Evolutionary conservation across 1,284 basidiomycete species (phyloP).

Genomic region (Mycena citricolor): DNA sequence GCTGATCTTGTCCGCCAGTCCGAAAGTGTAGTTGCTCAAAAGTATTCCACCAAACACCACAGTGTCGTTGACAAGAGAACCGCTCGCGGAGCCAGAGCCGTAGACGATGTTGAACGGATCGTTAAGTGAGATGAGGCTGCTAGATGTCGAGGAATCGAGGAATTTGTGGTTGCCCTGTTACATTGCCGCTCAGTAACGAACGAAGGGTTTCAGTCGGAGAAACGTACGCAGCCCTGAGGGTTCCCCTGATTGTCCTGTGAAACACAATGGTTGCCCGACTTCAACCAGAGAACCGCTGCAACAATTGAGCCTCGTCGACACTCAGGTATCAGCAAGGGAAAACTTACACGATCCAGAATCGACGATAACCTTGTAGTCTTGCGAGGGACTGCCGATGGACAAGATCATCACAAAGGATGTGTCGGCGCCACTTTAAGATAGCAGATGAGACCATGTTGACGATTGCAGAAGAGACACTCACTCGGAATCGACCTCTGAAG

Average conservation of each 20-base stretch:
- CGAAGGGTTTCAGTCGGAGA: neutral
- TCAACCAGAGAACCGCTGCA: slow-evolving; percentile 24
- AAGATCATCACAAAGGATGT: slow-evolving; percentile 21
- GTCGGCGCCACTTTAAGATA: slow-evolving; percentile 13
- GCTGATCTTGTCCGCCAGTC: slow-evolving; percentile 61
- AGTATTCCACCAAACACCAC: slow-evolving; percentile 62
- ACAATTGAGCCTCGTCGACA: neutral
- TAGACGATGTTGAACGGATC: slow-evolving; percentile 66
- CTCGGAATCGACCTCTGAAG: slow-evolving; percentile 11
- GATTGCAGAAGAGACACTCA: neutral
- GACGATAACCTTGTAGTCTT: slow-evolving; percentile 30
- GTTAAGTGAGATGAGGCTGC: slow-evolving; percentile 54
- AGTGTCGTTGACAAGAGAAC: slow-evolving; percentile 62
- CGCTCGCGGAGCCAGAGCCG: slow-evolving; percentile 68
- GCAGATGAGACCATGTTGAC: neutral
- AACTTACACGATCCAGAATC: slow-evolving; percentile 34
- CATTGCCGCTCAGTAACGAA: neutral
- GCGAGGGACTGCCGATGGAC: slow-evolving; percentile 31
- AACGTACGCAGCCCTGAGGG: slow-evolving; percentile 33
- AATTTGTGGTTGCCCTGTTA: slow-evolving; percentile 57
- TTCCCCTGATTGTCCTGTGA: too few species aligned
- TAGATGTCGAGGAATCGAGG: slow-evolving; percentile 60
- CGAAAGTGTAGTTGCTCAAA: slow-evolving; percentile 62
- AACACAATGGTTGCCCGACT: slow-evolving; percentile 16
- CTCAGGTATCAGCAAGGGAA: too few species aligned